Conservation (phyloP, 1,139 yeast species). For the Pichia inconspicua region DNA sequence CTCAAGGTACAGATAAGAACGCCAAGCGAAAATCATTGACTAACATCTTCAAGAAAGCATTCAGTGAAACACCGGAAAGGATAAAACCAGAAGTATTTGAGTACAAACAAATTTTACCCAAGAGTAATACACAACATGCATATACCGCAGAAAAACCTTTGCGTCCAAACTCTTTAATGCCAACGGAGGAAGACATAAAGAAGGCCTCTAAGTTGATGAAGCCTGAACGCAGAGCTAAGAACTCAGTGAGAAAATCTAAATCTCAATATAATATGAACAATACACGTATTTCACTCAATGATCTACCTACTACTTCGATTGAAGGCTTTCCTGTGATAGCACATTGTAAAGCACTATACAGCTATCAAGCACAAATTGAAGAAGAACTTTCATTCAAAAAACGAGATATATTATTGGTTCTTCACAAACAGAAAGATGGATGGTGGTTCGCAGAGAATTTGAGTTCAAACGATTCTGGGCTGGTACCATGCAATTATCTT, state of each 20-base stretch:
- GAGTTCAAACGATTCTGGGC: constrained; percentile 53
- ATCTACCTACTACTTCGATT: constrained; percentile 25
- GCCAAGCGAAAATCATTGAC: constrained; percentile 9
- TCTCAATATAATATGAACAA: constrained; percentile 22
- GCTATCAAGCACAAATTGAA: constrained; percentile 68
- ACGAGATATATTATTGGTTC: constrained; percentile 63
- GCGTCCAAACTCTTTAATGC: constrained; percentile 2
- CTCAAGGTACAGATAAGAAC: not conserved
- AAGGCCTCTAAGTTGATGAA: not conserved
- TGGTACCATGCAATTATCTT: constrained; percentile 76
- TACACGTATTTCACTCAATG: constrained; percentile 14
- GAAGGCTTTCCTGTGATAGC: constrained; percentile 40
- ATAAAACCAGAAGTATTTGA: not conserved
- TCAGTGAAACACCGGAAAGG: constrained; percentile 2
- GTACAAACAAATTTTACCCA: constrained; percentile 5
- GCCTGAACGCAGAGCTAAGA: not conserved
- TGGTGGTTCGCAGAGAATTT: constrained; percentile 84
- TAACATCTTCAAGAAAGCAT: constrained; percentile 2
- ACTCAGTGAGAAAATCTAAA: constrained; percentile 20
- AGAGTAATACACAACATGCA: not conserved
- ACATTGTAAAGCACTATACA: constrained; percentile 62
- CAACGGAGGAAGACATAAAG: not conserved
- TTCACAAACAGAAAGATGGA: constrained; percentile 76
- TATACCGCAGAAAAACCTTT: not conserved
- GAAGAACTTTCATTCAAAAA: constrained; percentile 71